phyloP scores from a whole-genome alignment of 78 protist species.

The Dictyostelium capitatum region DNA sequence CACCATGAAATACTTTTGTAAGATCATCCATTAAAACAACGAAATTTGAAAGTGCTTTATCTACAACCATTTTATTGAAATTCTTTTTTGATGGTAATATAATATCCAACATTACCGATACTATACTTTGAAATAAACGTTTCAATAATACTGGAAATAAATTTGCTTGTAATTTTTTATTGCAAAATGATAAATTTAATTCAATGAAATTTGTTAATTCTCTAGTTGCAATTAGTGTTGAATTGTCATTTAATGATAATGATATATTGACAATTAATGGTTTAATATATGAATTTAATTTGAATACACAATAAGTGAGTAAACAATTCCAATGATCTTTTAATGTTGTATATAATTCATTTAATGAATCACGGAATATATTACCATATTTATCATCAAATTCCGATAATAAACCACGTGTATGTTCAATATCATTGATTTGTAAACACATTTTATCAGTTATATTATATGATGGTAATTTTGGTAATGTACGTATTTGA shows the following conservation, averaged over 20 bases:
- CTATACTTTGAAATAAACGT: not conserved
- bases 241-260: constrained; percentile 14
- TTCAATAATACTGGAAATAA: constrained; percentile 3
- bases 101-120: constrained; percentile 12
- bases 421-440: constrained; percentile 57
- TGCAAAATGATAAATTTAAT: not conserved
- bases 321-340: constrained; percentile 48
- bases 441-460: constrained; percentile 44
- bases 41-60: not conserved
- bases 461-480: not conserved
- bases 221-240: not conserved
- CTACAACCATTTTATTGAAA: not conserved
- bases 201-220: constrained; percentile 17
- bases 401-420: constrained; percentile 35
- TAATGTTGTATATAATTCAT: constrained; percentile 20
- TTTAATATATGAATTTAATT: constrained; percentile 24
- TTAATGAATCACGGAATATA: constrained; percentile 30
- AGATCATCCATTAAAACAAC: constrained; percentile 4
- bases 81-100: constrained; percentile 19
- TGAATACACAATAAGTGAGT: constrained; percentile 3
- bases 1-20: constrained; percentile 45
- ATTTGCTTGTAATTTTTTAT: not conserved
- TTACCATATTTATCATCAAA: constrained; percentile 27
- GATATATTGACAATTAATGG: constrained; percentile 48
- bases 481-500: constrained; percentile 1